phyloP scores from a whole-genome alignment of 2,329 filamentous ascomycete genomes.

The Zasmidium cellare region DNA sequence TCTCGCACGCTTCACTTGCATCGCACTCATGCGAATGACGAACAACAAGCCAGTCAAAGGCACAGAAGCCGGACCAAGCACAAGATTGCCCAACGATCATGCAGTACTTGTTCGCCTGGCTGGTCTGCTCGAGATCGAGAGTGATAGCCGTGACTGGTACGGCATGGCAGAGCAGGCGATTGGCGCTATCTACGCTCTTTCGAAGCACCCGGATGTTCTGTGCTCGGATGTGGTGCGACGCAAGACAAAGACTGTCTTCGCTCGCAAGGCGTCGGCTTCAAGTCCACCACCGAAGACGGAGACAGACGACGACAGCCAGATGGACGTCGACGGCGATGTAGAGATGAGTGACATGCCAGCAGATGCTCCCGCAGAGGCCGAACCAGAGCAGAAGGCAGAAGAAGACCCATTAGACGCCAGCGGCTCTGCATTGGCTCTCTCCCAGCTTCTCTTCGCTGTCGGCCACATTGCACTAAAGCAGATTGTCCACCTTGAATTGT shows the following conservation, averaged over 20 bases:
- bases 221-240: constrained; percentile 87
- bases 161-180: constrained; percentile 96
- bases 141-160: constrained; percentile 89
- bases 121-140: constrained; percentile 79
- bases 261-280: constrained; percentile 48
- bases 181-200: constrained; percentile 88
- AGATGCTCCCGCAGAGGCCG: constrained; percentile 23
- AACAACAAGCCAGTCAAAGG: constrained; percentile 78
- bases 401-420: constrained; percentile 13
- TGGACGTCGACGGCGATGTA: constrained; percentile 37
- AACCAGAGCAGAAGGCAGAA: constrained; percentile 22
- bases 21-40: constrained; percentile 88
- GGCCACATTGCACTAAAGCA: constrained; percentile 98
- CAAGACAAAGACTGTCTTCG: constrained; percentile 82
- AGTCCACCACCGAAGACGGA: constrained; percentile 28
- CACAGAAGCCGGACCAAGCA: constrained; percentile 62
- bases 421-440: constrained; percentile 66
- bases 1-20: constrained; percentile 91
- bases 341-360: constrained; percentile 39
- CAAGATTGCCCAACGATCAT: constrained; percentile 87
- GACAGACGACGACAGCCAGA: constrained; percentile 26
- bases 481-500: constrained; percentile 96
- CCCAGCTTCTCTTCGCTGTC: constrained; percentile 90
- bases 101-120: constrained; percentile 79
- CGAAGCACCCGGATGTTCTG: constrained; percentile 89